These are phyloP conservation scores for Begonia fuchsioides DNA, from an alignment of 306 rosid genomes.

Conservation along the genomic window DNA sequence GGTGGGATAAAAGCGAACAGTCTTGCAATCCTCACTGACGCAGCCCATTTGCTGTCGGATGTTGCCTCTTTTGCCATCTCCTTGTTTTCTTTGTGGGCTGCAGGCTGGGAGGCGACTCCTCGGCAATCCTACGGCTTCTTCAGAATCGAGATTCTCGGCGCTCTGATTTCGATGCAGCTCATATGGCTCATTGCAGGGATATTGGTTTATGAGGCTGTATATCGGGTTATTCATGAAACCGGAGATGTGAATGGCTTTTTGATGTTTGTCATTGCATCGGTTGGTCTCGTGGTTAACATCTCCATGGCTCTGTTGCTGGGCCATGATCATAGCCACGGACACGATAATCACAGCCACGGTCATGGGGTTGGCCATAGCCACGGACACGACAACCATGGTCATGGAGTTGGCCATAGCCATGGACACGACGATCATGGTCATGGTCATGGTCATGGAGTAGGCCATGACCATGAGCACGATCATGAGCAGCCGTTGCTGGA, in stretches of 20 bases:
- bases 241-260: constrained; percentile 40
- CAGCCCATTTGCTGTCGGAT: constrained; percentile 72
- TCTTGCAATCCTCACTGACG: constrained; percentile 69
- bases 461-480: constrained; percentile 43
- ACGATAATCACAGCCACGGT: constrained; percentile 17
- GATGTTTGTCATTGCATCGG: constrained; percentile 51
- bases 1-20: constrained; percentile 78
- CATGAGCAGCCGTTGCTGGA: constrained; percentile 28
- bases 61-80: constrained; percentile 79
- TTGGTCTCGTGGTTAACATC: constrained; percentile 61
- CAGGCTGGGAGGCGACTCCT: constrained; percentile 74
- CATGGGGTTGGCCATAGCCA: constrained; percentile 37
- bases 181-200: constrained; percentile 74
- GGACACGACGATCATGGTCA: constrained; percentile 28
- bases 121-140: constrained; percentile 72
- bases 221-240: constrained; percentile 28
- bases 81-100: constrained; percentile 65
- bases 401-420: constrained; percentile 34
- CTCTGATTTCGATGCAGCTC: constrained; percentile 61
- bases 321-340: constrained; percentile 59
- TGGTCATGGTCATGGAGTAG: constrained; percentile 23
- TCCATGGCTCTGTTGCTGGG: constrained; percentile 55
- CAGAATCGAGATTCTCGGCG: constrained; percentile 69
- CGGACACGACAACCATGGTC: constrained; percentile 26
- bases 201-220: constrained; percentile 61